Evolutionary conservation across 176 grass and related monocot species (phyloP).

Genomic region (Cocos nucifera): DNA sequence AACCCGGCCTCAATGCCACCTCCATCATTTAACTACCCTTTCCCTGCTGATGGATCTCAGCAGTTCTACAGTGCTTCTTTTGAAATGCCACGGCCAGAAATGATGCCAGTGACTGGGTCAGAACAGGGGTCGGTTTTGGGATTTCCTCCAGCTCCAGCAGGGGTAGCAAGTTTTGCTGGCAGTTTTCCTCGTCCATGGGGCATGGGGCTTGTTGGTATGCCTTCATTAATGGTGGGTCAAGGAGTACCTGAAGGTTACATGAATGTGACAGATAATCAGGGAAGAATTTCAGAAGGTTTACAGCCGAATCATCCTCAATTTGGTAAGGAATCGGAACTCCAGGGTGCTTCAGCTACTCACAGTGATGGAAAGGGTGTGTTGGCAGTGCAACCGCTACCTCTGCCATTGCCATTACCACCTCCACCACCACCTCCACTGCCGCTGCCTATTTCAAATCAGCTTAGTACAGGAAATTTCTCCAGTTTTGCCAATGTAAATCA

Average conservation of each 20-base stretch:
- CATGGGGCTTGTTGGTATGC: conserved; percentile 1
- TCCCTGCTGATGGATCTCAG: conserved; percentile 14
- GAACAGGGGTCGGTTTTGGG: conserved; percentile 5
- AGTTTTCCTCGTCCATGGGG: conserved; percentile 7
- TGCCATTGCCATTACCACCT: too few species aligned
- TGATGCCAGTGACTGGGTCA: not conserved
- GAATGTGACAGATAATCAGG: conserved; percentile 10
- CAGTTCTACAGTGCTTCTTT: conserved; percentile 4
- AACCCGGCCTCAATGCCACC: not conserved
- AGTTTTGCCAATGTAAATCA: too few species aligned
- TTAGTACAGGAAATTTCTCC: too few species aligned
- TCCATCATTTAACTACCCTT: conserved; percentile 5
- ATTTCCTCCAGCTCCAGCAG: conserved; percentile 9
- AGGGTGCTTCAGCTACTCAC: not conserved
- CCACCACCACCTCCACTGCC: too few species aligned
- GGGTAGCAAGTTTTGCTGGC: conserved; percentile 8
- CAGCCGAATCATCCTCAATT: conserved; percentile 10
- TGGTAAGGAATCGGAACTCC: conserved; percentile 4
- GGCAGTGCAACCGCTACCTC: too few species aligned
- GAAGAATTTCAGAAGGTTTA: conserved; percentile 4
- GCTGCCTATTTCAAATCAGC: too few species aligned
- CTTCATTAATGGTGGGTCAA: conserved; percentile 9
- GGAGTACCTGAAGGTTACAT: conserved; percentile 5
- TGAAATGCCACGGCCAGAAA: conserved; percentile 2
- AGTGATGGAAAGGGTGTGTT: conserved; percentile 1